Conservation (phyloP, 768 basidiomycete species). For the Pleurotus ostreatus region DNA sequence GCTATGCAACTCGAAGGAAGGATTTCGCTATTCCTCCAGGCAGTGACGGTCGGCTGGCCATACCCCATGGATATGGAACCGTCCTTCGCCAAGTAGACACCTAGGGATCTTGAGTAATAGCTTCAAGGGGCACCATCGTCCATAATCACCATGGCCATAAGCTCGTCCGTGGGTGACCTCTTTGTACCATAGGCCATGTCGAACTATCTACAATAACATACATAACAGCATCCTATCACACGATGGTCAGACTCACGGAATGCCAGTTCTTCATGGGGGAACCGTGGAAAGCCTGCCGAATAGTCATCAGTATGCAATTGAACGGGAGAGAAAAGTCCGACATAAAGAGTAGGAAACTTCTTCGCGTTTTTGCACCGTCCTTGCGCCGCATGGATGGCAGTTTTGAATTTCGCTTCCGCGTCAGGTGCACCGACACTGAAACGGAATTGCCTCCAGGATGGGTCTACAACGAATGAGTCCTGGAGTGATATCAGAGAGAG, state of each 20-base stretch:
- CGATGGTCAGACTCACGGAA: constrained; percentile 36
- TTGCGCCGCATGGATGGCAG: constrained; percentile 37
- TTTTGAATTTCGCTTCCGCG: constrained; percentile 62
- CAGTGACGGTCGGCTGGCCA: constrained; percentile 28
- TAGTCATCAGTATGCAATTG: not conserved
- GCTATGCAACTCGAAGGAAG: constrained; percentile 48
- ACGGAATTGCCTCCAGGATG: constrained; percentile 57
- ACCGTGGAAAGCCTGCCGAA: constrained; percentile 61
- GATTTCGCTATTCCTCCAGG: constrained; percentile 52
- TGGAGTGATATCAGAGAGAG: not conserved
- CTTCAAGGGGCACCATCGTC: not conserved
- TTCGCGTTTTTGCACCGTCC: constrained; percentile 32
- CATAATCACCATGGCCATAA: constrained; percentile 51
- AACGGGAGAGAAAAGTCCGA: constrained; percentile 15
- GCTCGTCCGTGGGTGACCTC: constrained; percentile 52
- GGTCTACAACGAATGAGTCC: constrained; percentile 25
- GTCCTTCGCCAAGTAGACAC: constrained; percentile 68
- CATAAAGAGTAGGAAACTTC: constrained; percentile 45
- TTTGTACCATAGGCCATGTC: constrained; percentile 68
- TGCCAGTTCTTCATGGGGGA: constrained; percentile 67
- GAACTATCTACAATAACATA: constrained; percentile 50
- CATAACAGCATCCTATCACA: not conserved
- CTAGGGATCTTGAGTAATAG: constrained; percentile 26
- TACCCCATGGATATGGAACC: constrained; percentile 39
- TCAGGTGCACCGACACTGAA: constrained; percentile 71